Evolutionary conservation across 306 rosid genomes (phyloP).

Genomic region (Parietaria judaica): DNA sequence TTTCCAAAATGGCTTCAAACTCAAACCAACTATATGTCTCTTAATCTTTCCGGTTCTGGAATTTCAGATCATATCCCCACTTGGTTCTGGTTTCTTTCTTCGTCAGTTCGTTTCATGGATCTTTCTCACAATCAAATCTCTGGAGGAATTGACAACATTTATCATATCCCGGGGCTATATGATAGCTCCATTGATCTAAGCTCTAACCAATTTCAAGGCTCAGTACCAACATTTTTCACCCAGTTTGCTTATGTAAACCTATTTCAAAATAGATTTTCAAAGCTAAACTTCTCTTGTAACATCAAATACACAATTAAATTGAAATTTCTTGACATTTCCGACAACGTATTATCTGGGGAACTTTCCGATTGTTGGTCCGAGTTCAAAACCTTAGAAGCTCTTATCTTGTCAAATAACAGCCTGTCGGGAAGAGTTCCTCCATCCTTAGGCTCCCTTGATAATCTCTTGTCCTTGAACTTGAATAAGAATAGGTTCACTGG

Average conservation of each 20-base stretch:
- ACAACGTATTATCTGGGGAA: constrained; percentile 7
- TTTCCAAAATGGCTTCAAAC: constrained; percentile 18
- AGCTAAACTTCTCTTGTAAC: not conserved
- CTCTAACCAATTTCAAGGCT: constrained; percentile 9
- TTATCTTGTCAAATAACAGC: constrained; percentile 2
- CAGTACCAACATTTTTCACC: not conserved
- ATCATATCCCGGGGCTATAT: rapidly evolving
- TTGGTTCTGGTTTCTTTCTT: constrained; percentile 14
- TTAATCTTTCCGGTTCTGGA: not conserved
- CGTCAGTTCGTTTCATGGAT: not conserved
- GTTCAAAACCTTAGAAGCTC: not conserved
- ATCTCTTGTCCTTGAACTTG: not conserved
- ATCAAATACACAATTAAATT: not conserved
- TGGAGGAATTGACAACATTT: not conserved
- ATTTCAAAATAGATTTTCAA: constrained; percentile 10
- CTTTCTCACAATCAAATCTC: constrained; percentile 12
- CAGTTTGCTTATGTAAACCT: not conserved
- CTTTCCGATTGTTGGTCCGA: constrained; percentile 11
- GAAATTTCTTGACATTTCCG: not conserved
- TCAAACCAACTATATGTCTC: not conserved
- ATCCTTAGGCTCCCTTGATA: not conserved
- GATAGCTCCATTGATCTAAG: not conserved
- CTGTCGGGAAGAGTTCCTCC: constrained; percentile 9
- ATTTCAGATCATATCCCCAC: constrained; percentile 5
- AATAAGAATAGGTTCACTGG: constrained; percentile 3